A percentile compares a stretch with the other conserved stretches of the same genome.
Conservation (phyloP, 148 eudicot species). For the Talinum fruticosum region DNA sequence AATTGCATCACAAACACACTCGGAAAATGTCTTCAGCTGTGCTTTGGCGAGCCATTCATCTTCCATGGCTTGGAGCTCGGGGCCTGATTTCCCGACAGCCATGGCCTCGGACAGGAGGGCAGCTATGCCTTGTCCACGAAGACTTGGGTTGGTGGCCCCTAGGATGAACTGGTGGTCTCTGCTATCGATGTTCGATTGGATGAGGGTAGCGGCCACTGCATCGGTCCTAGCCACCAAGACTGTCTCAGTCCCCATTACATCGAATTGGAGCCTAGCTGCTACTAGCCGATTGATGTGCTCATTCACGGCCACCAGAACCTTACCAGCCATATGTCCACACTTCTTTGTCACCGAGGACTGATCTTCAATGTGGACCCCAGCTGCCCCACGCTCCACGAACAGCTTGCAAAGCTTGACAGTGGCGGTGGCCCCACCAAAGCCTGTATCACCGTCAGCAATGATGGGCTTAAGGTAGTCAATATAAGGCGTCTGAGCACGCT, state of each 20-base stretch:
- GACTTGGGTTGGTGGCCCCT: conserved; percentile 54
- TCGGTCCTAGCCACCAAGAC: conserved; percentile 68
- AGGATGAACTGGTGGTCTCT: conserved; percentile 71
- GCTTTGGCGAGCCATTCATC: conserved; percentile 58
- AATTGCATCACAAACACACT: conserved; percentile 48
- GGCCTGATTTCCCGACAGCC: conserved; percentile 50
- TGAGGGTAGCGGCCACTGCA: conserved; percentile 63
- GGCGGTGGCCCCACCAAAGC: conserved; percentile 79
- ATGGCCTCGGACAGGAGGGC: conserved; percentile 45
- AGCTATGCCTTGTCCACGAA: conserved; percentile 47
- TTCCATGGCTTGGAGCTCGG: conserved; percentile 63
- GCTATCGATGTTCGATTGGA: conserved; percentile 63
- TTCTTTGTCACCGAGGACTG: conserved; percentile 75
- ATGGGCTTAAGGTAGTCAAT: conserved; percentile 53
- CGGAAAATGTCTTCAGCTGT: conserved; percentile 54
- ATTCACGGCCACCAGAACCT: conserved; percentile 54
- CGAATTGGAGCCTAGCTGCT: conserved; percentile 75
- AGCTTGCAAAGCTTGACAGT: conserved; percentile 74
- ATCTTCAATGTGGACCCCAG: conserved; percentile 79
- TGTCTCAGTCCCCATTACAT: conserved; percentile 69
- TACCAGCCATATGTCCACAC: conserved; percentile 84
- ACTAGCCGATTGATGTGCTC: conserved; percentile 72
- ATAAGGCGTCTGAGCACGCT: conserved; percentile 32
- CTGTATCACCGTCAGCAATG: conserved; percentile 76
- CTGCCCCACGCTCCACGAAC: conserved; percentile 74